phyloP scores from a whole-genome alignment of 352 stramenopile species.

The Globisporangium middletonii region DNA sequence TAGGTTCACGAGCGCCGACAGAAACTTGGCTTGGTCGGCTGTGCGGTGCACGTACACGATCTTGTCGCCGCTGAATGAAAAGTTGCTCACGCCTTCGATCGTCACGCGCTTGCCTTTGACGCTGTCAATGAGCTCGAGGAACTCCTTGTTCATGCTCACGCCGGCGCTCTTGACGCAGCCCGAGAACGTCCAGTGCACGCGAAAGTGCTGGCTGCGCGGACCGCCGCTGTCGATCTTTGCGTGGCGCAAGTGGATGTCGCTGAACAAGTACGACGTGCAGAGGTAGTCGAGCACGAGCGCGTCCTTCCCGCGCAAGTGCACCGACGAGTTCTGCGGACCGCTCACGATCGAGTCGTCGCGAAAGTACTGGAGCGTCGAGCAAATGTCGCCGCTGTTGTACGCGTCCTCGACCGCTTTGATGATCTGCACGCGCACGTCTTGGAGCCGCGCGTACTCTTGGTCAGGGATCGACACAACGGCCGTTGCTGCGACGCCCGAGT shows the following conservation, averaged over 20 bases:
- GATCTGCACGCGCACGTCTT: conserved; percentile 70
- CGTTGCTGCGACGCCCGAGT: conserved; percentile 36
- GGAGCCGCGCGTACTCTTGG: conserved; percentile 71
- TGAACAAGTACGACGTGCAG: conserved; percentile 81
- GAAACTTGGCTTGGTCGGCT: conserved; percentile 85
- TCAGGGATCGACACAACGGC: conserved; percentile 69
- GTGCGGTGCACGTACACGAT: conserved; percentile 86
- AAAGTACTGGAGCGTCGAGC: conserved; percentile 72
- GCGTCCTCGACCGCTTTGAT: conserved; percentile 77
- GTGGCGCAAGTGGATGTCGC: conserved; percentile 68
- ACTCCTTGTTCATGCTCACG: conserved; percentile 87
- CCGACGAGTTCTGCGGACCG: conserved; percentile 79
- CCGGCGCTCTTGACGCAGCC: conserved; percentile 69
- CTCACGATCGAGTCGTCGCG: conserved; percentile 87
- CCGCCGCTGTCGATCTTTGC: conserved; percentile 80
- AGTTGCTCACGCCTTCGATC: conserved; percentile 86
- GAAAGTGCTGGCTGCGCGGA: conserved; percentile 79
- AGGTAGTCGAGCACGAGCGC: conserved; percentile 84
- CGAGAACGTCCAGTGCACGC: conserved; percentile 79
- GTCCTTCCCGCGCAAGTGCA: conserved; percentile 76
- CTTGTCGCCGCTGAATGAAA: conserved; percentile 83
- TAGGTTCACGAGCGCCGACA: conserved; percentile 71
- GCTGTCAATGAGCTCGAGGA: conserved; percentile 79
- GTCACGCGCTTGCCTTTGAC: conserved; percentile 72
- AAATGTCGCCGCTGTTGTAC: conserved; percentile 77